Evolutionary conservation across 1,284 basidiomycete species (phyloP).

Genomic region (Porodaedalea pini): DNA sequence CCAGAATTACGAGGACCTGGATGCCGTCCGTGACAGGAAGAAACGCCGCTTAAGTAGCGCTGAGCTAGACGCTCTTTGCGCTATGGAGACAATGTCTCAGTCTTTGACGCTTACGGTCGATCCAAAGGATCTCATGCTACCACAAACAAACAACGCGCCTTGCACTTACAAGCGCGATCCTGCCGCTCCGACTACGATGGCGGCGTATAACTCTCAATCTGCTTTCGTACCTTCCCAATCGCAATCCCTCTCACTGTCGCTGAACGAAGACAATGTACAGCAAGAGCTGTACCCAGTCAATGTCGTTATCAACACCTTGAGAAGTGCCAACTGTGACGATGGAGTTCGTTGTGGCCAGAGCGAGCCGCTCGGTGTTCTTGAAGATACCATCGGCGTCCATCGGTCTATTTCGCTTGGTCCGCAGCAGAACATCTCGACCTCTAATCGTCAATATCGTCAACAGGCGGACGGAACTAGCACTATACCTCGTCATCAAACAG

Average conservation of each 20-base stretch:
- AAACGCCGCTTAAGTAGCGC: conserved; percentile 2
- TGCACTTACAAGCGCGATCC: not conserved
- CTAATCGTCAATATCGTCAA: no score
- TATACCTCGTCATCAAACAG: no score
- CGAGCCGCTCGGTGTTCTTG: not conserved
- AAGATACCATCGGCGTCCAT: not conserved
- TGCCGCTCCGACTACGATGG: no score
- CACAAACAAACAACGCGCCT: not conserved
- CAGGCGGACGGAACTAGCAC: no score
- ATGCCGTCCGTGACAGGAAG: conserved; percentile 3
- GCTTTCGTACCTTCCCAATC: conserved; percentile 8
- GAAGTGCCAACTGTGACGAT: no score
- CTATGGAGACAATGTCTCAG: not conserved
- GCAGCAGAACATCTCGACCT: no score
- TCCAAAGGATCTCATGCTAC: conserved; percentile 14
- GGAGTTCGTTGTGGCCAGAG: not conserved
- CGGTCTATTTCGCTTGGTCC: not conserved
- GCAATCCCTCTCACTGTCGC: conserved; percentile 27
- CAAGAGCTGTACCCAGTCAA: not conserved
- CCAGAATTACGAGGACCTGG: not conserved
- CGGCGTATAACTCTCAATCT: not conserved
- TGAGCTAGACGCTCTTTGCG: not conserved
- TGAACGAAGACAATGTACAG: conserved; percentile 18
- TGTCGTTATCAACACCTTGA: not conserved
- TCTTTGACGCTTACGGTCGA: conserved; percentile 4